Conservation (phyloP, 176 grass and related monocot species). For the Miscanthus lutarioriparius region DNA sequence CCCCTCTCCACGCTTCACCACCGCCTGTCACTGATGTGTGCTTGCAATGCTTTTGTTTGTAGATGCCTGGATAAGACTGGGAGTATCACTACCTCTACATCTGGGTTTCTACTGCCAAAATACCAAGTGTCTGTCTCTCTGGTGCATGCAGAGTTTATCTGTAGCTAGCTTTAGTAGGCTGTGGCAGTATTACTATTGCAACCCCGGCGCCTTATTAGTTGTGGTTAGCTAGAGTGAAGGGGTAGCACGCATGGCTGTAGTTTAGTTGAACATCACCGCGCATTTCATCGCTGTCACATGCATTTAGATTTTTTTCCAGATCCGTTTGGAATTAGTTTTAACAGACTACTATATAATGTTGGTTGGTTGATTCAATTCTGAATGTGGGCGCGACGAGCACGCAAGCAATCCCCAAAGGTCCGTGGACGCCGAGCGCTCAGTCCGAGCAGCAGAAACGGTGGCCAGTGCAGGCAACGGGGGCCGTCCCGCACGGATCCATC, state of each 20-base stretch:
- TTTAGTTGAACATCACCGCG: background rate
- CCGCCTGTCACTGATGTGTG: background rate
- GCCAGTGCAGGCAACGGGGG: too few relatives aligned
- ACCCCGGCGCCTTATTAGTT: background rate
- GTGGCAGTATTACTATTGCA: background rate
- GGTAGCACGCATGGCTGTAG: background rate
- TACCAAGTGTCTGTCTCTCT: background rate
- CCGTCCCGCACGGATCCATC: too few relatives aligned
- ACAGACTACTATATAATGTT: background rate
- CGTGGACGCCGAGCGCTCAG: too few relatives aligned
- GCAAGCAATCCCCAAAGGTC: too few relatives aligned
- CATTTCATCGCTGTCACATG: background rate
- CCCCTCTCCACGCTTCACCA: background rate
- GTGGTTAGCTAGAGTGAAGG: background rate
- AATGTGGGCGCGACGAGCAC: too few relatives aligned
- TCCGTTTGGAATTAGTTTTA: background rate
- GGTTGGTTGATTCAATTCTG: background rate
- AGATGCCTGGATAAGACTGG: slow-evolving; percentile 28
- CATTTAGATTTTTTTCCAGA: too few relatives aligned
- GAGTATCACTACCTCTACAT: background rate
- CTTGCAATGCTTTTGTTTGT: slow-evolving; percentile 6
- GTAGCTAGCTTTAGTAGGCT: background rate
- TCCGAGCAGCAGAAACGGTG: too few relatives aligned
- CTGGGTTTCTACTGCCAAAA: background rate
- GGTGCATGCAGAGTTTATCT: background rate